Conservation (phyloP, 2,329 filamentous ascomycete genomes). For the Calonectria hawksworthii region DNA sequence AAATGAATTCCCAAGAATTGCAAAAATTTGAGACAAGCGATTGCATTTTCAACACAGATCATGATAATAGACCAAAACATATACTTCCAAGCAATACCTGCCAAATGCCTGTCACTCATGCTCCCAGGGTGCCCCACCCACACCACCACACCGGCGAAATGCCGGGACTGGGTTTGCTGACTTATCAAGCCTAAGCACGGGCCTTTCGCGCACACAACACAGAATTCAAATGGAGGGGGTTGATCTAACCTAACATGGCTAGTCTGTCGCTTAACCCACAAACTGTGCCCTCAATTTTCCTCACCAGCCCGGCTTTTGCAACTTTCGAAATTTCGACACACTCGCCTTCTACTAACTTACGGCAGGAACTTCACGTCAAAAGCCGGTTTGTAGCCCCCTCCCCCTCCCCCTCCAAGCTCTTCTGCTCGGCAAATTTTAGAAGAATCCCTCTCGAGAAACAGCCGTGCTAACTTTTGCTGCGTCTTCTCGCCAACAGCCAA, state of each 20-base stretch:
- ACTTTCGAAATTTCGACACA: constrained; percentile 50
- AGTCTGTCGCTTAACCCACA: constrained; percentile 57
- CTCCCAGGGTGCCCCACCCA: background rate
- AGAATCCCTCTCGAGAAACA: background rate
- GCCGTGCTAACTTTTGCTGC: constrained; percentile 43
- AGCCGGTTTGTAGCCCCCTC: constrained; percentile 52
- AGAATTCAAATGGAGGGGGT: background rate
- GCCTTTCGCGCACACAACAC: constrained; percentile 13
- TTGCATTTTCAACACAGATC: background rate
- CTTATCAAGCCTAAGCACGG: constrained; percentile 31
- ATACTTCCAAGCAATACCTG: background rate
- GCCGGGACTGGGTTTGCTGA: constrained; percentile 35
- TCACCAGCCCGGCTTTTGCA: constrained; percentile 50
- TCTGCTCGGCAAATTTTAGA: background rate
- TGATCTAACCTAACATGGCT: constrained; percentile 45
- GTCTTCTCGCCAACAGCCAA: constrained; percentile 63
- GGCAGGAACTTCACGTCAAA: constrained; percentile 52
- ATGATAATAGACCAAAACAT: background rate
- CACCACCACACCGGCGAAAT: constrained; percentile 3
- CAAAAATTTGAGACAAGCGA: background rate
- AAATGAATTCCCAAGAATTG: background rate
- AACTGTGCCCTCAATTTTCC: constrained; percentile 52
- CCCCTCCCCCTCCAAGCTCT: background rate
- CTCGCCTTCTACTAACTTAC: constrained; percentile 54
- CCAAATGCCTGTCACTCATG: background rate